Evolutionary conservation across 2,329 filamentous ascomycete genomes (phyloP).

Genomic region (Knoxdaviesia proteae): DNA sequence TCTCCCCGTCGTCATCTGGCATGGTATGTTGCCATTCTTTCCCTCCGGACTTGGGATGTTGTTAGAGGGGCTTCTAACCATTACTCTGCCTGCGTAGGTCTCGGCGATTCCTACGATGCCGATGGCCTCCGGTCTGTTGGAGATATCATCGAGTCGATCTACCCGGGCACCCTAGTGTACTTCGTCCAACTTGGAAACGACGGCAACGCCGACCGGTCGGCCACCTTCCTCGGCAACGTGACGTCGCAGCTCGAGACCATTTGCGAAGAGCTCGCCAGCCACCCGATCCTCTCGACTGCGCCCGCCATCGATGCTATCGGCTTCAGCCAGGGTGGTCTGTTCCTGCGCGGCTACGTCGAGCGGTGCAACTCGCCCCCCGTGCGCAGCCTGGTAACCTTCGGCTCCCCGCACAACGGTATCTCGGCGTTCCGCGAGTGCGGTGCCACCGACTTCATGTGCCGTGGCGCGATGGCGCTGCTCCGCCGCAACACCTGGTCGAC

Average conservation of each 20-base stretch:
- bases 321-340: constrained; percentile 90
- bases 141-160: constrained; percentile 45
- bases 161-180: constrained; percentile 75
- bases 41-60: neutral
- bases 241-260: constrained; percentile 57
- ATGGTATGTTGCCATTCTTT: constrained; percentile 27
- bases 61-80: too few species aligned
- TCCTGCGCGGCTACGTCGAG: constrained; percentile 79
- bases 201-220: constrained; percentile 48
- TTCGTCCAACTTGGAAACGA: constrained; percentile 51
- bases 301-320: constrained; percentile 78
- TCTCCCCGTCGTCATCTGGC: constrained; percentile 85
- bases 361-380: constrained; percentile 62
- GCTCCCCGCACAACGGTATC: constrained; percentile 86
- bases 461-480: constrained; percentile 57
- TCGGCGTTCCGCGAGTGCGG: constrained; percentile 58
- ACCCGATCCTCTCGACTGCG: constrained; percentile 64
- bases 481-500: constrained; percentile 60
- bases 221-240: constrained; percentile 82
- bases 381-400: constrained; percentile 67
- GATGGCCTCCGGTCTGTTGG: constrained; percentile 55
- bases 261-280: constrained; percentile 52
- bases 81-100: constrained; percentile 14
- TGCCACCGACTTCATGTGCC: constrained; percentile 57
- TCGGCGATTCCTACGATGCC: constrained; percentile 53